Evolutionary conservation across 75 land plant species (phyloP).

Genomic region (Selaginella moellendorffii): DNA sequence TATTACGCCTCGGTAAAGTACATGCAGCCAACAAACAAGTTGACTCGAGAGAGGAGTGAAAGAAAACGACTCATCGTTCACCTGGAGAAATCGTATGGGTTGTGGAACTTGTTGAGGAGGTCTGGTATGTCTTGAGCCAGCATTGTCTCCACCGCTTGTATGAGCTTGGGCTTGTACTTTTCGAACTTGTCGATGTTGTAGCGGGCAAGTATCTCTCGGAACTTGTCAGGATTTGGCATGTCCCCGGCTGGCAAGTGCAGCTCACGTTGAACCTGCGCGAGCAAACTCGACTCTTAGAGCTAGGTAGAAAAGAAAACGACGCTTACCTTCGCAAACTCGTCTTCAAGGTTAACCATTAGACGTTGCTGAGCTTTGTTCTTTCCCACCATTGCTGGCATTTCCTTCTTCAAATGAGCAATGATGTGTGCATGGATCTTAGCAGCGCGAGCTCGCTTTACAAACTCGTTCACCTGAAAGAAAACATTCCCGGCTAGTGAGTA

Average conservation of each 20-base stretch:
- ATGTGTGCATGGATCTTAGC: background rate
- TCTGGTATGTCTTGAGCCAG: background rate
- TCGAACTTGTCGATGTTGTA: background rate
- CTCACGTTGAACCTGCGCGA: background rate
- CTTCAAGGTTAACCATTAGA: background rate
- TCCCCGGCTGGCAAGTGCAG: background rate
- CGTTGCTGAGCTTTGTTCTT: background rate
- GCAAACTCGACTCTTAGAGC: background rate
- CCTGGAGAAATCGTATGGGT: background rate
- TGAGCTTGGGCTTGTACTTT: background rate
- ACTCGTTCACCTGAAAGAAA: background rate
- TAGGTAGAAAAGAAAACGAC: background rate
- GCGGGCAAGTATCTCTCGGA: background rate
- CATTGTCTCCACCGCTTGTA: background rate
- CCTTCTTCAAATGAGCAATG: constrained; percentile 18
- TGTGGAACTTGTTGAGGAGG: background rate
- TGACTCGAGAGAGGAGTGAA: no score
- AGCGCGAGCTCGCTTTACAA: background rate
- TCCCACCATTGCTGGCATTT: constrained; percentile 57
- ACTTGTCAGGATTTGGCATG: background rate
- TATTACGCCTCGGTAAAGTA: no score
- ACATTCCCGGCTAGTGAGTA: no score
- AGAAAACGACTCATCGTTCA: background rate
- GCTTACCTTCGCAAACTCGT: background rate
- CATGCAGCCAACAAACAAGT: no score